These are phyloP conservation scores for Fusarium sp. DNA, from an alignment of 2,329 filamentous ascomycete genomes.

Conservation along the genomic window DNA sequence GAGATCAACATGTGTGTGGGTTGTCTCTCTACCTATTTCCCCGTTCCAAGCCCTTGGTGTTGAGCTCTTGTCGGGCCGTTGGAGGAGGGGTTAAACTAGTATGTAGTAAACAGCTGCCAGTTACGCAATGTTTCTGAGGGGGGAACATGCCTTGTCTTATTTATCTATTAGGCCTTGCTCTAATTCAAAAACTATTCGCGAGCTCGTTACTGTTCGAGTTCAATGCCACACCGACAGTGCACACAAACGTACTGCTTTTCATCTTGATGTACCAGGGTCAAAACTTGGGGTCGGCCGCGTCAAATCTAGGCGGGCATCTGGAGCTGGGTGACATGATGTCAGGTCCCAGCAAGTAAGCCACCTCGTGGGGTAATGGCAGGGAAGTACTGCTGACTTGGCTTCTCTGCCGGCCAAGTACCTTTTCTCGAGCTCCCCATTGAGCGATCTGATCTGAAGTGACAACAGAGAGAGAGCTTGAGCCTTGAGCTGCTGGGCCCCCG, in stretches of 20 bases:
- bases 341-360: slow-evolving; percentile 39
- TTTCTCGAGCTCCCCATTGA: slow-evolving; percentile 7
- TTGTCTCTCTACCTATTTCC: slow-evolving; percentile 16
- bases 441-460: slow-evolving; percentile 13
- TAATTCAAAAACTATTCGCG: not conserved
- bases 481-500: slow-evolving; percentile 13
- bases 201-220: not conserved
- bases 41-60: slow-evolving; percentile 29
- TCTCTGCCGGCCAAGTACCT: slow-evolving; percentile 27
- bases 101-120: slow-evolving; percentile 9
- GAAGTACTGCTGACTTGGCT: slow-evolving; percentile 20
- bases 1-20: slow-evolving; percentile 17
- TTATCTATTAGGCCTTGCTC: not conserved
- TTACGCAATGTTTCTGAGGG: slow-evolving; percentile 12
- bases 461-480: no score
- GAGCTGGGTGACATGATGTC: slow-evolving; percentile 46
- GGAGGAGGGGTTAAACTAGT: slow-evolving; percentile 31
- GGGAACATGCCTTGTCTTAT: not conserved
- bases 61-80: slow-evolving; percentile 39
- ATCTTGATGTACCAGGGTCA: slow-evolving; percentile 16
- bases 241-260: slow-evolving; percentile 8
- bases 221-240: slow-evolving; percentile 32
- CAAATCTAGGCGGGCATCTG: slow-evolving; percentile 21
- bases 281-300: slow-evolving; percentile 24
- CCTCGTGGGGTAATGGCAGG: slow-evolving; percentile 36